Percentiles rank a stretch among this genome's conserved stretches.
phyloP scores from a whole-genome alignment of 2,329 filamentous ascomycete genomes.

The Colletotrichum destructivum region DNA sequence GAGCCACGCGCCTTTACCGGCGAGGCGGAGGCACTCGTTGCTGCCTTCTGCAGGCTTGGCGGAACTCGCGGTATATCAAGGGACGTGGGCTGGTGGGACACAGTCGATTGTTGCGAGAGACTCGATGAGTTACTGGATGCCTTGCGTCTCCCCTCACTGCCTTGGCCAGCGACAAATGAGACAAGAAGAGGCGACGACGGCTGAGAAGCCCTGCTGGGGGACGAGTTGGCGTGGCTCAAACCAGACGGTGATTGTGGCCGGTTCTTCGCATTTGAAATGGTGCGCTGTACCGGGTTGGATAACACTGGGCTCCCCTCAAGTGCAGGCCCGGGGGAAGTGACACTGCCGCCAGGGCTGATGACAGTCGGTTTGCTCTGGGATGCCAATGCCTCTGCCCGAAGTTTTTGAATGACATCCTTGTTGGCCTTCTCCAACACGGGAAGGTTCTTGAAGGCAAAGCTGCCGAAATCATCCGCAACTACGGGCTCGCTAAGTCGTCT shows the following conservation, averaged over 20 bases:
- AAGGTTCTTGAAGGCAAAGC: constrained; percentile 96
- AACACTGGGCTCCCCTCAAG: constrained; percentile 90
- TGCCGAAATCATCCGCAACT: constrained; percentile 92
- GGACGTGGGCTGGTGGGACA: constrained; percentile 78
- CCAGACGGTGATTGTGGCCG: constrained; percentile 90
- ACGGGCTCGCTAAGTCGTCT: constrained; percentile 93
- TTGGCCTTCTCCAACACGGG: constrained; percentile 98
- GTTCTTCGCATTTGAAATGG: constrained; percentile 87
- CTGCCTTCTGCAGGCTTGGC: constrained; percentile 72
- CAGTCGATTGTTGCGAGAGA: constrained; percentile 82
- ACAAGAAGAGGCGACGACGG: constrained; percentile 86
- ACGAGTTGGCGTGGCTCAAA: constrained; percentile 84
- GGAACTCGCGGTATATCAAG: constrained; percentile 80
- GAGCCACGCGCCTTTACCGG: constrained; percentile 70
- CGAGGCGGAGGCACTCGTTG: constrained; percentile 66
- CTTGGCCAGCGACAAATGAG: constrained; percentile 90
- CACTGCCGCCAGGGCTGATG: constrained; percentile 60
- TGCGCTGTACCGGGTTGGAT: constrained; percentile 84
- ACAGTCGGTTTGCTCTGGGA: constrained; percentile 69
- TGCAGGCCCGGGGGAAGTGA: constrained; percentile 75
- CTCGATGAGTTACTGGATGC: constrained; percentile 91
- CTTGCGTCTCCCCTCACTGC: constrained; percentile 85
- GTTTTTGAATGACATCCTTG: constrained; percentile 97
- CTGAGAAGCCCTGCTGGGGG: constrained; percentile 84
- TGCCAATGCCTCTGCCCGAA: constrained; percentile 90